Evolutionary conservation across 805 yeast genomes (phyloP).

Genomic region (Sugiyamaella marilandica): DNA sequence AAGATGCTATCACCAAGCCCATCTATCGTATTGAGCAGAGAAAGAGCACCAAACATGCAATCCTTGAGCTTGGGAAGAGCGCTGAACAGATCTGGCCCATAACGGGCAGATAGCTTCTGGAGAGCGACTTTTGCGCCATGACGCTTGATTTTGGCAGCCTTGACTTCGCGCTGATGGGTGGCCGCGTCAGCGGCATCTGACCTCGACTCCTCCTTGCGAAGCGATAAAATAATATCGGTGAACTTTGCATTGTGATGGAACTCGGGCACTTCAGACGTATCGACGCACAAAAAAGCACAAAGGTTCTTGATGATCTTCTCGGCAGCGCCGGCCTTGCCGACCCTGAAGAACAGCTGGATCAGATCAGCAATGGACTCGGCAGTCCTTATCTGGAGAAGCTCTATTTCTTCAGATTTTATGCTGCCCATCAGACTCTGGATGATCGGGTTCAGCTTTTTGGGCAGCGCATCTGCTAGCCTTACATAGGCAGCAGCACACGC

Average conservation of each 20-base stretch:
- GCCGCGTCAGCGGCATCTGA: slow-evolving; percentile 58
- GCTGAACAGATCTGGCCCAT: slow-evolving; percentile 51
- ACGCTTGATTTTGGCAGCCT: slow-evolving; percentile 73
- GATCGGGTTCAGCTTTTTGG: slow-evolving; percentile 80
- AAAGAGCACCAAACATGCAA: slow-evolving; percentile 63
- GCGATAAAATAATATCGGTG: slow-evolving; percentile 58
- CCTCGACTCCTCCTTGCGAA: slow-evolving; percentile 70
- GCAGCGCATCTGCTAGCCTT: slow-evolving; percentile 51
- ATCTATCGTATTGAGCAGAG: slow-evolving; percentile 31
- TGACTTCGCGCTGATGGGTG: slow-evolving; percentile 56
- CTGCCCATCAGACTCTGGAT: slow-evolving; percentile 91
- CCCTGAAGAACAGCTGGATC: slow-evolving; percentile 51
- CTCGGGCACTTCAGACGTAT: slow-evolving; percentile 93
- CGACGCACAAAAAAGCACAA: slow-evolving; percentile 91
- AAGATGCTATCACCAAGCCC: slow-evolving; percentile 28
- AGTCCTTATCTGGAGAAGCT: slow-evolving; percentile 62
- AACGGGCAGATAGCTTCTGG: slow-evolving; percentile 50
- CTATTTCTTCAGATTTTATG: slow-evolving; percentile 67
- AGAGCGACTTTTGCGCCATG: slow-evolving; percentile 77
- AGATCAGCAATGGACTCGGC: slow-evolving; percentile 65
- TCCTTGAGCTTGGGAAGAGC: slow-evolving; percentile 62
- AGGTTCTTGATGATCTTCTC: slow-evolving; percentile 86
- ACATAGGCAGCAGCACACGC: slow-evolving; percentile 72
- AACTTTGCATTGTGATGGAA: slow-evolving; percentile 59
- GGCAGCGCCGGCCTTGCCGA: slow-evolving; percentile 65